These are phyloP conservation scores for Clavispora santaluciae DNA, from an alignment of 805 yeast species.

Conservation along the genomic window DNA sequence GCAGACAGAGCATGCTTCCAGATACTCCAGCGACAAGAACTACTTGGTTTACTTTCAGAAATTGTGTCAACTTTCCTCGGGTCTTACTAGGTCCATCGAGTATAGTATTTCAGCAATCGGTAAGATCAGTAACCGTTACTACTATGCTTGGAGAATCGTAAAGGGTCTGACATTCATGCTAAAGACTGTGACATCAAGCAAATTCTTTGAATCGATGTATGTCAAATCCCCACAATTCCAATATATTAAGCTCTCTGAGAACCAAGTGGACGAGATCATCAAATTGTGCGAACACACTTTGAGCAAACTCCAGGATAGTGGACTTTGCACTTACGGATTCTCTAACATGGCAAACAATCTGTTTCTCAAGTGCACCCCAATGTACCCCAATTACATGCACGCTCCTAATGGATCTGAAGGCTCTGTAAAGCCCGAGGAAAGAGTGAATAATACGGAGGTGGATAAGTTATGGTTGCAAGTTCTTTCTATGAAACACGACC, in stretches of 20 bases:
- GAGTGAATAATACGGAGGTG: conserved; percentile 22
- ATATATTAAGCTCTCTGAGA: not conserved
- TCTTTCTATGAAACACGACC: conserved; percentile 25
- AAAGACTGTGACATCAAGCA: conserved; percentile 27
- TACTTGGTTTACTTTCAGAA: conserved; percentile 9
- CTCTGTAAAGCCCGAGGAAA: conserved; percentile 6
- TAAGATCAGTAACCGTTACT: conserved; percentile 51
- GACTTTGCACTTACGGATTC: conserved; percentile 10
- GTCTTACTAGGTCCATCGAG: conserved; percentile 22
- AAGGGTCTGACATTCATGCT: conserved; percentile 48
- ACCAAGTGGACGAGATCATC: conserved; percentile 17
- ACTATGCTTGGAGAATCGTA: conserved; percentile 64
- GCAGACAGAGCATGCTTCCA: conserved; percentile 17
- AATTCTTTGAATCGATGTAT: conserved; percentile 25
- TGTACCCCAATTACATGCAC: not conserved
- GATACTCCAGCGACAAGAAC: conserved; percentile 3
- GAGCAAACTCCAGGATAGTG: conserved; percentile 9
- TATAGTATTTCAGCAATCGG: conserved; percentile 20
- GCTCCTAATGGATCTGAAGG: not conserved
- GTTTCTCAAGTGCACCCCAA: not conserved
- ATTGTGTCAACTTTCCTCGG: conserved; percentile 14
- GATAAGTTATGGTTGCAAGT: conserved; percentile 35
- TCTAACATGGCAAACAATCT: conserved; percentile 8
- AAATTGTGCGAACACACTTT: conserved; percentile 10
- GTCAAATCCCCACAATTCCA: conserved; percentile 18